phyloP scores from a whole-genome alignment of 148 eudicot species.

The Dianthus caryophyllus region DNA sequence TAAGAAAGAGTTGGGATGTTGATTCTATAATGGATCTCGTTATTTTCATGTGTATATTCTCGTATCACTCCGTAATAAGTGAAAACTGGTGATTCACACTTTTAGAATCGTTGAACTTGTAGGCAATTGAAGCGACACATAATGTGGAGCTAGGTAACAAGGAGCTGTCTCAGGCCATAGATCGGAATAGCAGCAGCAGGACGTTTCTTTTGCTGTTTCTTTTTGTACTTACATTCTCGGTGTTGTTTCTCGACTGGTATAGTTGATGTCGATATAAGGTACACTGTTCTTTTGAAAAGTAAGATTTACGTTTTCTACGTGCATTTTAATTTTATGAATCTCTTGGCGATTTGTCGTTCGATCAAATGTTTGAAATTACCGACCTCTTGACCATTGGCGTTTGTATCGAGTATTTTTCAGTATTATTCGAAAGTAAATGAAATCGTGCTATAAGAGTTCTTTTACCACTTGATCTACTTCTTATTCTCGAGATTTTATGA shows the following conservation, averaged over 20 bases:
- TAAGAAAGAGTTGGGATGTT: too few relatives aligned
- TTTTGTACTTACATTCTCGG: conserved; percentile 67
- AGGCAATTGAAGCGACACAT: conserved; percentile 91
- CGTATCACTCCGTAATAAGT: neutral
- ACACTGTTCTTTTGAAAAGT: neutral
- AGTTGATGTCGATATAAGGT: conserved; percentile 33
- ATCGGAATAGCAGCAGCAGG: conserved; percentile 85
- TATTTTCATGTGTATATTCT: too few relatives aligned
- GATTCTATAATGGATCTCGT: too few relatives aligned
- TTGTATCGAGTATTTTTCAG: too few relatives aligned
- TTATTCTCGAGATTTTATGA: too few relatives aligned
- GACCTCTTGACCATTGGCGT: neutral
- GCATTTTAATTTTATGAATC: neutral
- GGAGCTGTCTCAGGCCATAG: conserved; percentile 81
- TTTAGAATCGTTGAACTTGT: conserved; percentile 8
- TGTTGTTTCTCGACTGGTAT: conserved; percentile 93
- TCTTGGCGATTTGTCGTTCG: neutral
- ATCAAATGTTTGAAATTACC: neutral
- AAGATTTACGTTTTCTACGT: neutral
- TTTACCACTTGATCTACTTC: too few relatives aligned
- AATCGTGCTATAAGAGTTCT: too few relatives aligned
- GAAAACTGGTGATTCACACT: neutral
- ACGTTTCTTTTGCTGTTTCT: conserved; percentile 81
- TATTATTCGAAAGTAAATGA: too few relatives aligned
- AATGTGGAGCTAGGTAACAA: conserved; percentile 89